Conservation (phyloP, 176 grass and related monocot genomes). For the Triticum urartu region DNA sequence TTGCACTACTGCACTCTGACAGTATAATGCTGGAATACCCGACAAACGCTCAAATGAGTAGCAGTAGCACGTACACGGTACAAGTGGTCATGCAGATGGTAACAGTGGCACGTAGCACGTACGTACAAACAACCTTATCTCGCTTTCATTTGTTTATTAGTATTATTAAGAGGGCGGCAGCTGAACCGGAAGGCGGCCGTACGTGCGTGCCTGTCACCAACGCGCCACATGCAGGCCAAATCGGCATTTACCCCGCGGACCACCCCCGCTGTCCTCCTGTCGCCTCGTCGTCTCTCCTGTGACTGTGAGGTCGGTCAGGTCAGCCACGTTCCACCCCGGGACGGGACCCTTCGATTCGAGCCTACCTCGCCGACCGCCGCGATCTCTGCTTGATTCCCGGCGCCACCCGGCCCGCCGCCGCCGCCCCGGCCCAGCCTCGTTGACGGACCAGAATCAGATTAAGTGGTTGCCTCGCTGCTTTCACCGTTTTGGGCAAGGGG, state of each 20-base stretch:
- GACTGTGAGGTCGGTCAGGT: neutral
- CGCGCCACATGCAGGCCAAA: conserved; percentile 28
- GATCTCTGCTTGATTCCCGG: neutral
- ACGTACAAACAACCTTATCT: neutral
- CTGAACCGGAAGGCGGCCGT: neutral
- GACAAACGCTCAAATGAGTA: neutral
- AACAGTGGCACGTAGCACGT: neutral
- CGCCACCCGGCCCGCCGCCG: neutral
- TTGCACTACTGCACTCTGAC: neutral
- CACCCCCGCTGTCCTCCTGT: conserved; percentile 2
- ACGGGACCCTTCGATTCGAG: neutral
- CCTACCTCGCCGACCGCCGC: neutral
- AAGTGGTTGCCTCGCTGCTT: too few species aligned
- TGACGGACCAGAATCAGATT: neutral
- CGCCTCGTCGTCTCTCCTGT: neutral
- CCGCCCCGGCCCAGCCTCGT: neutral
- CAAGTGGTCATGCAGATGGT: neutral
- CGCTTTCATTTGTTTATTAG: neutral
- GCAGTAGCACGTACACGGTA: neutral
- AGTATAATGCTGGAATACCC: neutral
- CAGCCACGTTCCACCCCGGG: neutral
- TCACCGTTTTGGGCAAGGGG: too few species aligned
- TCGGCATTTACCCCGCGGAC: neutral
- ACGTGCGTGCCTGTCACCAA: conserved; percentile 26
- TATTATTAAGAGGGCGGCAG: neutral